A percentile compares a stretch with the other conserved stretches of the same genome.
phyloP scores from a whole-genome alignment of 305 asterid species.

The Rubia balearica region DNA sequence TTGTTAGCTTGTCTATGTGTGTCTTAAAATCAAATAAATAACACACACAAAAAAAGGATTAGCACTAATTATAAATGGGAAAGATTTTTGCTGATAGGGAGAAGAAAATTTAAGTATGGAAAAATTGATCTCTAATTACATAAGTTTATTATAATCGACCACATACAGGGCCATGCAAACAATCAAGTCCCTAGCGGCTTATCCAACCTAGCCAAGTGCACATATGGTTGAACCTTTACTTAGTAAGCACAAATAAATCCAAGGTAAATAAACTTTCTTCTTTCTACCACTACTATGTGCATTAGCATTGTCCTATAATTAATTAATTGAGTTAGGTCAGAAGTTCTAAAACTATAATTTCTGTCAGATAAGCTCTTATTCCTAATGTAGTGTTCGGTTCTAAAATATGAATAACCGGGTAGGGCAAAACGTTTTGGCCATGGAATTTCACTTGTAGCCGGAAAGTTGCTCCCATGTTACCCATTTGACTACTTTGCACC shows the following conservation, averaged over 20 bases:
- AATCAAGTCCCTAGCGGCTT: slow-evolving; percentile 26
- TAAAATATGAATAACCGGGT: not conserved
- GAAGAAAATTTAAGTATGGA: too few species aligned
- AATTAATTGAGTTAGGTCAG: slow-evolving; percentile 9
- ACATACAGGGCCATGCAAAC: slow-evolving; percentile 25
- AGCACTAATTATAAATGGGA: too few species aligned
- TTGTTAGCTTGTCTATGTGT: too few species aligned
- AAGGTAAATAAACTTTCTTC: not conserved
- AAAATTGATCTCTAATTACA: too few species aligned
- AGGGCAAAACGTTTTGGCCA: not conserved
- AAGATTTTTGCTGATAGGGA: too few species aligned
- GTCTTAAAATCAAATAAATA: too few species aligned
- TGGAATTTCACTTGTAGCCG: slow-evolving; percentile 14
- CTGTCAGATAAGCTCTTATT: slow-evolving; percentile 1
- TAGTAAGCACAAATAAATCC: slow-evolving; percentile 21
- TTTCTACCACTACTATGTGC: not conserved
- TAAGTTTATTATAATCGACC: slow-evolving; percentile 62
- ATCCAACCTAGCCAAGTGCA: slow-evolving; percentile 22
- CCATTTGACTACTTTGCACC: not conserved
- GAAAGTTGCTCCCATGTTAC: not conserved
- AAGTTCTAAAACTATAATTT: not conserved
- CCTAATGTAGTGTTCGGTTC: not conserved
- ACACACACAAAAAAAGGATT: too few species aligned
- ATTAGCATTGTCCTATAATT: slow-evolving; percentile 21
- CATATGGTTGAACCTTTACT: slow-evolving; percentile 17